Conservation (phyloP, 495 filamentous ascomycete genomes). For the Rhypophila decipiens region DNA sequence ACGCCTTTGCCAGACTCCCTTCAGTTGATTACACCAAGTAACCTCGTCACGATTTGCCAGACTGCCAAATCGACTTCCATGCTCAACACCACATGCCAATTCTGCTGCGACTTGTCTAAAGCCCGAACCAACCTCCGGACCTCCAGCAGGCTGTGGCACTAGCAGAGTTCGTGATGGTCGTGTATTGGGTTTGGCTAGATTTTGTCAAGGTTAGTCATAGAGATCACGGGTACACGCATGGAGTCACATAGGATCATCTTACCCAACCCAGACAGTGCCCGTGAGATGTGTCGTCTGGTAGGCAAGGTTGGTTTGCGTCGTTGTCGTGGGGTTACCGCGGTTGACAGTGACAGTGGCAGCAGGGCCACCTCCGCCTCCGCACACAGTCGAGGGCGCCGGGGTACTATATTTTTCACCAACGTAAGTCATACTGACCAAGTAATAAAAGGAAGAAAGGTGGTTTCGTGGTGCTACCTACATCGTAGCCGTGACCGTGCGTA, state of each 20-base stretch:
- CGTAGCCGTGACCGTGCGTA: constrained; percentile 32
- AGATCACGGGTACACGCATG: neutral
- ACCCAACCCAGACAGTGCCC: constrained; percentile 35
- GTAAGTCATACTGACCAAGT: neutral
- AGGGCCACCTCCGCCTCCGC: constrained; percentile 18
- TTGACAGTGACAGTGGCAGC: constrained; percentile 30
- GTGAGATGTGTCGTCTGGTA: constrained; percentile 32
- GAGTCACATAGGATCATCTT: constrained; percentile 4
- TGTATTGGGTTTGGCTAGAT: constrained; percentile 26
- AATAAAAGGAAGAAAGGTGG: neutral
- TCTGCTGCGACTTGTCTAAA: no score
- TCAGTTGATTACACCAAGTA: no score
- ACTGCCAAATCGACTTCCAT: no score
- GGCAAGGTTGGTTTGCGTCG: constrained; percentile 31
- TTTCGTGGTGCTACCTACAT: constrained; percentile 24
- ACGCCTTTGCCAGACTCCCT: no score
- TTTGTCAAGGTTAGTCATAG: neutral
- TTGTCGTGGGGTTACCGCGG: constrained; percentile 16
- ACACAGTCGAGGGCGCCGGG: constrained; percentile 33
- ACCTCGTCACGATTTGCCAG: no score
- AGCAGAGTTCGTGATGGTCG: constrained; percentile 26
- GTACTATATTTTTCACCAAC: constrained; percentile 18
- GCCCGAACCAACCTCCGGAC: constrained; percentile 32
- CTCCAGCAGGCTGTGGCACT: constrained; percentile 33
- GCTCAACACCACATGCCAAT: no score